phyloP scores from a whole-genome alignment of 73 alveolate genomes.

The Paramecium pentaurelia region DNA sequence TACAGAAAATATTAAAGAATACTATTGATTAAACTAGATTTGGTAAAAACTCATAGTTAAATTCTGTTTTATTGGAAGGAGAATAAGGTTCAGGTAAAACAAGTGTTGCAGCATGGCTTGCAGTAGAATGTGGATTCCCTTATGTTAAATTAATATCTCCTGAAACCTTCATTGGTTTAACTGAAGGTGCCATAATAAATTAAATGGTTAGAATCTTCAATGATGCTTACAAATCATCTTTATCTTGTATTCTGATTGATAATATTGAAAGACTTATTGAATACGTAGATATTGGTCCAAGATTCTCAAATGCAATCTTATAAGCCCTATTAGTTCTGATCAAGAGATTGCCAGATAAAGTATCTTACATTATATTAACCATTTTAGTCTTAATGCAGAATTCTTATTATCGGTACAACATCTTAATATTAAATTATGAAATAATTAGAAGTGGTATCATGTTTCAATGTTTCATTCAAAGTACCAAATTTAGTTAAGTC shows the following conservation, averaged over 20 bases:
- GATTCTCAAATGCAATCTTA: conserved; percentile 96
- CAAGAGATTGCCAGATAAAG: conserved; percentile 97
- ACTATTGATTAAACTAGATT: conserved; percentile 33
- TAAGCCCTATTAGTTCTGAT: conserved; percentile 93
- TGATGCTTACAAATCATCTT: conserved; percentile 98
- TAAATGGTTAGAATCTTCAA: conserved; percentile 96
- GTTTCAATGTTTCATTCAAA: conserved; percentile 68
- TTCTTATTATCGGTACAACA: not conserved
- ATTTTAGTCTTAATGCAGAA: not conserved
- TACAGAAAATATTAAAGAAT: not conserved
- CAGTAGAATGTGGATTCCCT: conserved; percentile 44
- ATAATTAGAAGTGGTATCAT: conserved; percentile 88
- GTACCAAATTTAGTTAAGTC: conserved; percentile 18
- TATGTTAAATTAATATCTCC: conserved; percentile 97
- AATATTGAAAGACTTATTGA: conserved; percentile 98
- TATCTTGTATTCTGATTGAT: conserved; percentile 87
- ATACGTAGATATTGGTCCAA: conserved; percentile 99
- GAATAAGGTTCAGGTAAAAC: conserved; percentile 22
- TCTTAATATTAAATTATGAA: conserved; percentile 72
- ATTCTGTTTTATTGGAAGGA: conserved; percentile 43
- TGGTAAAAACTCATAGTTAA: conserved; percentile 34
- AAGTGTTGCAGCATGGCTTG: conserved; percentile 48
- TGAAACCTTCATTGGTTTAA: conserved; percentile 93
- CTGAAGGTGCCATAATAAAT: conserved; percentile 44
- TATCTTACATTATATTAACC: conserved; percentile 45